Conservation (phyloP, 805 yeast genomes). For the Candida germanica region DNA sequence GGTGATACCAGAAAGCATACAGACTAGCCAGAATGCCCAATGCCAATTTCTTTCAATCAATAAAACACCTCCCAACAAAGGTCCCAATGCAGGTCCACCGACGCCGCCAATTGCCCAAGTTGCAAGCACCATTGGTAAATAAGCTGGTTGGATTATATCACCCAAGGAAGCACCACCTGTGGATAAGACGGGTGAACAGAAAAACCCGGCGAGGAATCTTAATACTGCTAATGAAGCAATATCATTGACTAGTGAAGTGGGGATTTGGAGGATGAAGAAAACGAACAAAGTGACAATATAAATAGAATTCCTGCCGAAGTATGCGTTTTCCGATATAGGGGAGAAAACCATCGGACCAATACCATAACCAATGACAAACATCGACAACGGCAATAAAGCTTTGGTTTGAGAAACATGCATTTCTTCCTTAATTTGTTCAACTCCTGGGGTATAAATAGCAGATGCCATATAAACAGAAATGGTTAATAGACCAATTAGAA, state of each 20-base stretch:
- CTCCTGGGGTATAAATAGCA: slow-evolving; percentile 54
- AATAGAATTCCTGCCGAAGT: slow-evolving; percentile 51
- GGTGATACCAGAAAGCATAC: slow-evolving; percentile 22
- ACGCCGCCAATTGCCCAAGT: slow-evolving; percentile 54
- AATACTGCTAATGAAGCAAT: slow-evolving; percentile 50
- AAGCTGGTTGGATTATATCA: slow-evolving; percentile 44
- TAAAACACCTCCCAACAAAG: slow-evolving; percentile 52
- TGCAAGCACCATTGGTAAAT: slow-evolving; percentile 45
- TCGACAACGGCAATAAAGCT: slow-evolving; percentile 50
- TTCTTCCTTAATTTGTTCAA: slow-evolving; percentile 42
- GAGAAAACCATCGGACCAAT: slow-evolving; percentile 60
- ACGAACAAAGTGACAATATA: slow-evolving; percentile 48
- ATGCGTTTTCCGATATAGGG: slow-evolving; percentile 57
- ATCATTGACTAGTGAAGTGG: slow-evolving; percentile 50
- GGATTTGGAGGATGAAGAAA: slow-evolving; percentile 54
- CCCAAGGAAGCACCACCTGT: slow-evolving; percentile 58
- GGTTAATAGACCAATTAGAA: slow-evolving; percentile 12
- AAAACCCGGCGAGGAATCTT: slow-evolving; percentile 53
- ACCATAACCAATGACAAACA: slow-evolving; percentile 62
- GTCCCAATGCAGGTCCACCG: slow-evolving; percentile 56
- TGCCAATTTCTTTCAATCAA: slow-evolving; percentile 20
- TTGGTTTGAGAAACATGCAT: slow-evolving; percentile 42
- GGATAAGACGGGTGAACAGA: slow-evolving; percentile 56
- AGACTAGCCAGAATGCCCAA: slow-evolving; percentile 52
- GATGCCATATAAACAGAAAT: slow-evolving; percentile 53